A percentile compares a stretch with the other conserved stretches of the same genome.
These are phyloP conservation scores for Polymyxa betae DNA, from an alignment of 208 protist genomes.

Conservation along the genomic window DNA sequence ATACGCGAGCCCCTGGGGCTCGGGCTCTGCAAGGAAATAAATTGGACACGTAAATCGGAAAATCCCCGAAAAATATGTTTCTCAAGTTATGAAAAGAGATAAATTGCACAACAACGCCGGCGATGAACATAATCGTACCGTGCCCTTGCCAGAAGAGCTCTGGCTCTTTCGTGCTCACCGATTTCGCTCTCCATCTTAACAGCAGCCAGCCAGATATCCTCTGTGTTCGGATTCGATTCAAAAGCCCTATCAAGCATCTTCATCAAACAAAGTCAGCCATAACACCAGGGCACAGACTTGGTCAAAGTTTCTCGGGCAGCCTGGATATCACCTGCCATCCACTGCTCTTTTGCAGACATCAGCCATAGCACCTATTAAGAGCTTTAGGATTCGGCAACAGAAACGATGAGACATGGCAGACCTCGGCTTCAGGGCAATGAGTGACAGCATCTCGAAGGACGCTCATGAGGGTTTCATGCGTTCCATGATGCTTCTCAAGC, in stretches of 20 bases:
- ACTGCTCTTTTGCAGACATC: conserved; percentile 85
- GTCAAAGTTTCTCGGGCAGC: conserved; percentile 74
- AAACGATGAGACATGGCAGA: background rate
- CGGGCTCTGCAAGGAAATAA: conserved; percentile 53
- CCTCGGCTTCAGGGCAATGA: conserved; percentile 79
- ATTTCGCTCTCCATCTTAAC: conserved; percentile 86
- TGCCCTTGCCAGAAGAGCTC: conserved; percentile 74
- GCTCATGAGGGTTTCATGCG: conserved; percentile 70
- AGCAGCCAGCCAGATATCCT: conserved; percentile 87
- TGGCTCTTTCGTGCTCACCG: conserved; percentile 75
- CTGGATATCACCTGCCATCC: conserved; percentile 72
- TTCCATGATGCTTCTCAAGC: conserved; percentile 78
- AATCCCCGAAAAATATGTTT: background rate
- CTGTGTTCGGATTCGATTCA: conserved; percentile 74
- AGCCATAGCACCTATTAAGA: conserved; percentile 80
- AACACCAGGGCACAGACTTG: background rate
- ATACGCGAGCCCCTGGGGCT: conserved; percentile 76
- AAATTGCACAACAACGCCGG: too few relatives aligned
- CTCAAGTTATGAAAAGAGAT: background rate
- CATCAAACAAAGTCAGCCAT: background rate
- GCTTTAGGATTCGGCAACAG: background rate
- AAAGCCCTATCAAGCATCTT: conserved; percentile 69
- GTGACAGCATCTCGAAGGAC: conserved; percentile 76
- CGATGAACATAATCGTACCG: background rate
- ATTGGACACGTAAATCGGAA: conserved; percentile 41